These are phyloP conservation scores for Podospora pseudopauciseta DNA, from an alignment of 495 filamentous ascomycete genomes.

Conservation along the genomic window DNA sequence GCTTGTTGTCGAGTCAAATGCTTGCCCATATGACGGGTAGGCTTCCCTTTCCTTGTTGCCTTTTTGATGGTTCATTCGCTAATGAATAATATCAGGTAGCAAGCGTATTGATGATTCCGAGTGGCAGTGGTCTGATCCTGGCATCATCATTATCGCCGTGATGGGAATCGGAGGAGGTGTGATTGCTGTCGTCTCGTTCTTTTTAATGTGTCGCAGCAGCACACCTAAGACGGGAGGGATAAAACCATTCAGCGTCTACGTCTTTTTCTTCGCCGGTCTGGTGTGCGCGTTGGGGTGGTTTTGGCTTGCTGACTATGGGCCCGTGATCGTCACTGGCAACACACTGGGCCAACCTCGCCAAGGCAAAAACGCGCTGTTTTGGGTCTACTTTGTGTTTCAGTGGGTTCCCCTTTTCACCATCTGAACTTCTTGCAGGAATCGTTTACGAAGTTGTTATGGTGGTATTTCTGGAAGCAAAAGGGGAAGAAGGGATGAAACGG, in stretches of 20 bases:
- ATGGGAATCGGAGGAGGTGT: neutral
- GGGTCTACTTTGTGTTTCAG: conserved; percentile 2
- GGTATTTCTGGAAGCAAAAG: neutral
- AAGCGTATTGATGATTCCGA: neutral
- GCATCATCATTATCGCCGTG: neutral
- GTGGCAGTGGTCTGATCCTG: neutral
- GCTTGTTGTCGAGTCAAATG: neutral
- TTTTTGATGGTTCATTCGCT: neutral
- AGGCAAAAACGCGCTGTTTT: neutral
- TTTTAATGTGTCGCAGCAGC: neutral
- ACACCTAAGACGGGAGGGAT: neutral
- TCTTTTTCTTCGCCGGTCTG: neutral
- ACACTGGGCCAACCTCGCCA: neutral
- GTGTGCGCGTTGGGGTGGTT: neutral
- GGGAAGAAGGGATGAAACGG: conserved; percentile 5
- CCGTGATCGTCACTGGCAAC: neutral
- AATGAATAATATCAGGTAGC: neutral
- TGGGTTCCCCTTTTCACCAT: neutral
- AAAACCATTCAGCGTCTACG: neutral
- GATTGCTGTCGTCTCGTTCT: neutral
- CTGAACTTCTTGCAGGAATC: neutral
- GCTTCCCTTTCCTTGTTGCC: neutral
- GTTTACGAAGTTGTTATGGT: neutral
- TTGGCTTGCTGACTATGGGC: neutral
- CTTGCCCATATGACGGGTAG: neutral